Conservation (phyloP, 2,329 filamentous ascomycete species). For the Pseudogymnoascus sp. region DNA sequence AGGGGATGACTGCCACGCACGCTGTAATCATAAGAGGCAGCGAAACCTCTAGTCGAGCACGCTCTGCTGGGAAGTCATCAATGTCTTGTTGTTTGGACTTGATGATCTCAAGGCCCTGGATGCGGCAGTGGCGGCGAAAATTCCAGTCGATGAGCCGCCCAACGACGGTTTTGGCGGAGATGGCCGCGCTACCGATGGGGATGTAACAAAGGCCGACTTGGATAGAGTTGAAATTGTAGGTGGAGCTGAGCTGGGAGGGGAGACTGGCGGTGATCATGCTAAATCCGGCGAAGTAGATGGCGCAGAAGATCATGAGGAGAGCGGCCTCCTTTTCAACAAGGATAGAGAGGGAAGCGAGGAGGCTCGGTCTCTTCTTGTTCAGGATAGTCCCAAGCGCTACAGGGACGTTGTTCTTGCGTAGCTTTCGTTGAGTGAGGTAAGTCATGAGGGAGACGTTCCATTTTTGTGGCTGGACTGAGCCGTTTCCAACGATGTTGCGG, state of each 20-base stretch:
- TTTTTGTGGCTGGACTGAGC: slow-evolving; percentile 15
- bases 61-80: slow-evolving; percentile 13
- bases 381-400: neutral
- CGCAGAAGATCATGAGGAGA: slow-evolving; percentile 22
- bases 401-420: neutral
- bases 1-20: neutral
- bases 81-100: slow-evolving; percentile 11
- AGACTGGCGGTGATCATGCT: slow-evolving; percentile 25
- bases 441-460: neutral
- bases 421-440: slow-evolving; percentile 3
- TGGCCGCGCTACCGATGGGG: slow-evolving; percentile 43
- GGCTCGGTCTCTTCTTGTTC: slow-evolving; percentile 18
- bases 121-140: slow-evolving; percentile 43
- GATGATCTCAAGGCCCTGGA: slow-evolving; percentile 10
- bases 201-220: slow-evolving; percentile 29
- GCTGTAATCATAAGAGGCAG: slow-evolving; percentile 9
- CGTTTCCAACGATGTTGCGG: slow-evolving; percentile 30
- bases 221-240: slow-evolving; percentile 28
- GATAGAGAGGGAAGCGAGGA: slow-evolving; percentile 21
- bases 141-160: slow-evolving; percentile 59
- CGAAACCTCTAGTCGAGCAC: slow-evolving; percentile 14
- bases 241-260: slow-evolving; percentile 25
- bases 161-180: slow-evolving; percentile 37
- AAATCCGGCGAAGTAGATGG: slow-evolving; percentile 24
- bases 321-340: slow-evolving; percentile 22